Base-by-base conservation (phyloP, 1,284 basidiomycete species). In the Cerrena zonata region DNA sequence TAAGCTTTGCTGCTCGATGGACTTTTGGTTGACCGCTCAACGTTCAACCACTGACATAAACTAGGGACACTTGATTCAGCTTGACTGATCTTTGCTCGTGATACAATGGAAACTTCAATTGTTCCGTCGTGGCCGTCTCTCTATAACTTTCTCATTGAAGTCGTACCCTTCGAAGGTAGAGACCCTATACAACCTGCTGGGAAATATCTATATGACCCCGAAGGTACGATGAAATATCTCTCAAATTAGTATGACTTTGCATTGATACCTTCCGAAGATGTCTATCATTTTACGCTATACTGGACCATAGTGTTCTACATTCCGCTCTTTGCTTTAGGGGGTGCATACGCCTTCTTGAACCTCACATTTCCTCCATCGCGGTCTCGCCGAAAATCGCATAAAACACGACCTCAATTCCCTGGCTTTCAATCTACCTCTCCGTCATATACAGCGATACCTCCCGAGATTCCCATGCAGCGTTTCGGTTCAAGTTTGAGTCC, bases 221-320 rank as follows among this genome's bases (percentile, higher is more conserved):
- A 63, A 44, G 69, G 71, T 71, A 50, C 42, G 66, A 13, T 24
- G 41, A 24, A 24, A 21, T 7, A 27, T 25, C 38, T 38, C n/a
- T 51, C 48, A 50, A 48, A 11, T n/a, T 19, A 48, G 22, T 37
- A 19, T 13, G 26, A 26, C 37, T n/a, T n/a, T n/a, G n/a, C n/a
- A n/a, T 36, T 25, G 25, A 41, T 30, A 27, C 12, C 26, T 44
- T 23, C 12, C 56, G 15, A 30, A 91, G 90, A 89, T 53, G 72
- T 92, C 49, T 93, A 91, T 71, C 75, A 74, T 24, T 93, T 90
- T 69, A 93, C 89, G 7, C 72, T 93, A 26, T 92, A 86, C 65
- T 94, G 91, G 91, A 88, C 81, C 1, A 67, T 93, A 25, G 73
- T 89, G 48, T 82, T 92, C 59, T 80, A 90, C 64, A 76, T 77